These are phyloP conservation scores for Aspergillus sp. DNA, from an alignment of 2,329 filamentous ascomycete genomes.

Conservation along the genomic window DNA sequence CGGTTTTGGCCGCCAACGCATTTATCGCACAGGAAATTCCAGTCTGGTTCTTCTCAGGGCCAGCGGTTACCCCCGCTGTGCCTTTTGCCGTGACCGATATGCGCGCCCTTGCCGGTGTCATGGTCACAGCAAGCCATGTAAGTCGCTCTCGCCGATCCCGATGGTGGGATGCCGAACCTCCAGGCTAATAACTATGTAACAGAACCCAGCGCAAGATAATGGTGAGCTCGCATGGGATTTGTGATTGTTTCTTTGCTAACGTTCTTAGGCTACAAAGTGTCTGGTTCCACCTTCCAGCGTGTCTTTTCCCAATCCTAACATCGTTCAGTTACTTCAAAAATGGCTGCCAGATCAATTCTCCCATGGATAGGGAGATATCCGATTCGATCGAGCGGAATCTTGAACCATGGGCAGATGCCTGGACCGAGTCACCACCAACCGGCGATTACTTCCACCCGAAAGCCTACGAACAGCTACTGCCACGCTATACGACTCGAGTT, in stretches of 20 bases:
- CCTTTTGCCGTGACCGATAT: constrained; percentile 59
- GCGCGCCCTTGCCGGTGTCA: constrained; percentile 59
- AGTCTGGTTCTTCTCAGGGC: constrained; percentile 59
- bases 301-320: constrained; percentile 21
- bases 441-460: constrained; percentile 30
- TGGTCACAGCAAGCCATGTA: constrained; percentile 65
- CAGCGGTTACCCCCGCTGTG: constrained; percentile 61
- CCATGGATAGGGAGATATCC: constrained; percentile 60
- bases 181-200: constrained; percentile 8
- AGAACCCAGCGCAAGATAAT: constrained; percentile 64
- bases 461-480: constrained; percentile 28
- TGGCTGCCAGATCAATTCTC: constrained; percentile 65
- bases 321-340: constrained; percentile 57
- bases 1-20: constrained; percentile 58
- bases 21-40: constrained; percentile 59
- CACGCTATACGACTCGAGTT: constrained; percentile 31
- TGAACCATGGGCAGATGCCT: constrained; percentile 47
- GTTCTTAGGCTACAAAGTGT: constrained; percentile 59
- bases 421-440: constrained; percentile 51
- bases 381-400: constrained; percentile 56
- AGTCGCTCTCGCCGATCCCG: constrained; percentile 13
- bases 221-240: constrained; percentile 32
- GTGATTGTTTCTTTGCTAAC: constrained; percentile 1
- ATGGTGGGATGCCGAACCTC: background rate
- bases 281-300: constrained; percentile 14